Conservation (phyloP, 768 basidiomycete species). For the Amanita fuliginea region DNA sequence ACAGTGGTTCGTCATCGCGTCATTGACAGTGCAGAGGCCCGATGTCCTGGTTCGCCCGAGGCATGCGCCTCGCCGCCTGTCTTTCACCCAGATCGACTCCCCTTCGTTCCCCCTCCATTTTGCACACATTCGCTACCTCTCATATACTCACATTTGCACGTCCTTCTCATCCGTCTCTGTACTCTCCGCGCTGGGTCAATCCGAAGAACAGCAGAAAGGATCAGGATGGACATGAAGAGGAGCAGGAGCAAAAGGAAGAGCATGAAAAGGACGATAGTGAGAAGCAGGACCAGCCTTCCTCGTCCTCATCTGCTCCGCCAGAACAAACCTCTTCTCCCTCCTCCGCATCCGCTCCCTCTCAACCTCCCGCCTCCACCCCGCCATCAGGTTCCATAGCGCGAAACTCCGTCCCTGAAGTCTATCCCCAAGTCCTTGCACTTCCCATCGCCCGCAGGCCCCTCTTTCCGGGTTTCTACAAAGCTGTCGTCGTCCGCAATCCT, state of each 20-base stretch:
- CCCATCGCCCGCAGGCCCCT: conserved; percentile 93
- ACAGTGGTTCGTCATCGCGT: neutral
- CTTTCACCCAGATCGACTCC: neutral
- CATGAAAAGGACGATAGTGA: neutral
- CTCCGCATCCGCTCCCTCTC: conserved; percentile 8
- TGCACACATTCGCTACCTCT: neutral
- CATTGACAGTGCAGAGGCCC: neutral
- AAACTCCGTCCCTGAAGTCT: conserved; percentile 79
- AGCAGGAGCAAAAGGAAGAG: neutral
- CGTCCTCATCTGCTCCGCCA: conserved; percentile 6
- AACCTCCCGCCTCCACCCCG: conserved; percentile 5
- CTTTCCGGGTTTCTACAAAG: conserved; percentile 98
- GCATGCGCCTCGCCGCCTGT: conserved; percentile 3
- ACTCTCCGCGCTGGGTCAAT: conserved; percentile 7
- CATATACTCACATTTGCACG: neutral
- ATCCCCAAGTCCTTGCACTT: conserved; percentile 90
- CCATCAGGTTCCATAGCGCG: conserved; percentile 55
- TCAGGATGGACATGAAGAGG: neutral
- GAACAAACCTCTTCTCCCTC: conserved; percentile 1
- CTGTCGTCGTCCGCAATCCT: conserved; percentile 87
- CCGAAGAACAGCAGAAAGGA: conserved; percentile 1
- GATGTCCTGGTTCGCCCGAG: neutral
- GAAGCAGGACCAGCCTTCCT: neutral
- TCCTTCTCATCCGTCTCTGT: neutral
- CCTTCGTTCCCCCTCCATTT: neutral